Base-by-base conservation (phyloP, 345 rosid genomes). In the Euphorbia tirucalli region DNA sequence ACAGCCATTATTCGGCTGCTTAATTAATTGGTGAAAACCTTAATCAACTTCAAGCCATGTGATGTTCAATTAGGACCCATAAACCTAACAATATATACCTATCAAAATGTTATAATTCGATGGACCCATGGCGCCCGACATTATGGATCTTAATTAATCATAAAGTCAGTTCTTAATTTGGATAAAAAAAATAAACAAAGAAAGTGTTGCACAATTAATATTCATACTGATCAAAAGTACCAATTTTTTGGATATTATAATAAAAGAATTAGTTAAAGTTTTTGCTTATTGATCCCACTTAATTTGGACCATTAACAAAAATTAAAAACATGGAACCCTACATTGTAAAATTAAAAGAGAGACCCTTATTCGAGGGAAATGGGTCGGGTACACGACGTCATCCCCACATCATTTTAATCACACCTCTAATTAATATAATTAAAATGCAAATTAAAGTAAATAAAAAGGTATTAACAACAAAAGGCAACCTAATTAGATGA, bases 331-430 rank as follows among this genome's bases (percentile, higher is more conserved):
- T 62, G 3, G 66, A 69, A 76, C 84, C 84, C 82, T 52, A 81
- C 78, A 37, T 64, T 65, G 22, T 22, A 74, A 70, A 72, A 14
- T 41, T 19, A 76, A 71, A 56, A 70, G 25, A n/a, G 62, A 74
- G 77, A 76, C 87, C 88, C 85, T 69, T 66, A 64, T 77, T 81
- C 76, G 24, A 69, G 80, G 85, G 82, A 74, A 77, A 76, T 65
- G 85, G 84, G 87, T 83, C 68, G 84, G 77, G 25, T 64, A 37
- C 24, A 19, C 71, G 61, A 52, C 79, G 84, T 82, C 84, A 83
- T 46, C 75, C 78, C 75, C 69, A 66, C 66, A 64, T 82, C 87
- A 80, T 58, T 1, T 63, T 54, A 61, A 58, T 71, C 27, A 43
- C 69, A 11, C 43, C 62, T 52, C 18, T 61, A 13, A 48, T 39